phyloP scores from a whole-genome alignment of 2,329 filamentous ascomycete genomes.

The Scedosporium apiospermum region DNA sequence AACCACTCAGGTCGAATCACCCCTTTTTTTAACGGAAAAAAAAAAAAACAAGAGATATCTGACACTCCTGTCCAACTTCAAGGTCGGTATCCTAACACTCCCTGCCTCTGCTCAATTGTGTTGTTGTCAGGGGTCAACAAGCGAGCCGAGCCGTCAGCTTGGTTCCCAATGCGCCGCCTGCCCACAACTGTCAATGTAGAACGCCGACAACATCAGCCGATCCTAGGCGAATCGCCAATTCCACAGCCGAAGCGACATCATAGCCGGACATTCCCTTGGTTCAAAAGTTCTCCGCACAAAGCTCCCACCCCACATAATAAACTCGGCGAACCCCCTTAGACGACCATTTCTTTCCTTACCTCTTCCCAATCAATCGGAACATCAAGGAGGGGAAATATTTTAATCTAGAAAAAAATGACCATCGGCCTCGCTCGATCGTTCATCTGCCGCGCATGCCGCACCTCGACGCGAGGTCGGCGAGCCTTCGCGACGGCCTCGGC shows the following conservation, averaged over 20 bases:
- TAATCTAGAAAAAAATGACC: neutral
- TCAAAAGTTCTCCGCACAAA: neutral
- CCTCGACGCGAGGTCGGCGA: conserved; percentile 20
- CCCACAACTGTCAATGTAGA: neutral
- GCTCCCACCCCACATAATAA: neutral
- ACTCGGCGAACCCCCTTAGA: no score
- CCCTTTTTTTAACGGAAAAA: no score
- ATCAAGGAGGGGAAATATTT: neutral
- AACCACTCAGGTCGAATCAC: no score
- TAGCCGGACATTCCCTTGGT: no score
- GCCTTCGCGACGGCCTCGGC: conserved; percentile 30
- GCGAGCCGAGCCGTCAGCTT: no score
- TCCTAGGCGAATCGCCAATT: neutral
- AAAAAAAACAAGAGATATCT: no score
- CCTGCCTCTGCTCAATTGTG: no score
- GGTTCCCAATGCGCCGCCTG: no score
- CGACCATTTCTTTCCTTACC: no score
- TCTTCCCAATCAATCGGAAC: neutral
- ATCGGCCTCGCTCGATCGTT: conserved; percentile 28
- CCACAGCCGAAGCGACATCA: neutral
- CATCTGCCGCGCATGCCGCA: conserved; percentile 28
- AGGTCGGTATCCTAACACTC: no score
- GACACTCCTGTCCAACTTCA: no score
- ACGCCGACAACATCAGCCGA: neutral
- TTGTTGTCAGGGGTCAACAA: neutral